A percentile compares a stretch with the other conserved stretches of the same genome.
Conservation (phyloP, 345 rosid species). For the Moringa oleifera region DNA sequence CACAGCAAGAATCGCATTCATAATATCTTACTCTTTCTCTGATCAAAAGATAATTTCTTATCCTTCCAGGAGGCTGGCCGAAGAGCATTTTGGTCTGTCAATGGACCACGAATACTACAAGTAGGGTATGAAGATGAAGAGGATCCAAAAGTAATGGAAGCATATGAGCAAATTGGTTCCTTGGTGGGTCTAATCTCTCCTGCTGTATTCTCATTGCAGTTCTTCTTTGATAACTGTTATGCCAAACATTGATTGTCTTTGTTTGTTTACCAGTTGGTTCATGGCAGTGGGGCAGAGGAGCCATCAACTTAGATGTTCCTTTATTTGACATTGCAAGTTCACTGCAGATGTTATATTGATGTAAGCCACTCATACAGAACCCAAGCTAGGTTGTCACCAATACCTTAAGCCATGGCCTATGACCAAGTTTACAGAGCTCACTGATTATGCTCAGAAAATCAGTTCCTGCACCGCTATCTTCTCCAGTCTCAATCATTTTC, state of each 20-base stretch:
- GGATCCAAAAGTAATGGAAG: constrained; percentile 87
- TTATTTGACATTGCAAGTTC: not conserved
- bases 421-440: too few species aligned
- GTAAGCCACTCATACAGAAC: not conserved
- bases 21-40: too few species aligned
- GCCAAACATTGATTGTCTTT: not conserved
- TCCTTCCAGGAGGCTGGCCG: constrained; percentile 68
- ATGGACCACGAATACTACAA: constrained; percentile 79
- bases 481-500: too few species aligned
- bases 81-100: constrained; percentile 84
- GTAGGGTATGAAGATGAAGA: constrained; percentile 85
- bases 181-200: constrained; percentile 41
- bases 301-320: constrained; percentile 21
- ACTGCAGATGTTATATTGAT: not conserved
- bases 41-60: not conserved
- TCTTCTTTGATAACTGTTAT: not conserved
- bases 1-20: too few species aligned
- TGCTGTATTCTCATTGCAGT: too few species aligned
- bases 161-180: constrained; percentile 79
- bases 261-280: constrained; percentile 43
- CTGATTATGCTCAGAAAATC: too few species aligned
- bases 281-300: constrained; percentile 40
- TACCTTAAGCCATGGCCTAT: too few species aligned
- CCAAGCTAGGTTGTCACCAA: not conserved
- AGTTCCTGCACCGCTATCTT: too few species aligned